These are phyloP conservation scores for Marasmius fiardii DNA, from an alignment of 1,284 basidiomycete genomes.

Conservation along the genomic window DNA sequence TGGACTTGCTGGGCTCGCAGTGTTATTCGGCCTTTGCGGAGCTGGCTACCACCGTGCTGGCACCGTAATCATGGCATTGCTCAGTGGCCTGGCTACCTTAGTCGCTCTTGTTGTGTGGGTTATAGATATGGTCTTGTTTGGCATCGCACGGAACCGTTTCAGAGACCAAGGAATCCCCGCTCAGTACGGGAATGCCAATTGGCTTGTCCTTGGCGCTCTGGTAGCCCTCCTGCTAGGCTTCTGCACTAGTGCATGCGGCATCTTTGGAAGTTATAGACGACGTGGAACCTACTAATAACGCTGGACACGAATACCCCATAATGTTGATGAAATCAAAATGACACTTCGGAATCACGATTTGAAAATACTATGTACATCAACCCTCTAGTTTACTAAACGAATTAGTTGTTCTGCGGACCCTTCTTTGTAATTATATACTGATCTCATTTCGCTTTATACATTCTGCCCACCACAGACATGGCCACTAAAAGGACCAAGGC, in stretches of 20 bases:
- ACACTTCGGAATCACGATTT: no score
- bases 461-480: constrained; percentile 14
- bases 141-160: constrained; percentile 60
- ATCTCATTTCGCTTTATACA: constrained; percentile 6
- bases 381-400: no score
- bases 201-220: constrained; percentile 3
- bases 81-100: constrained; percentile 60
- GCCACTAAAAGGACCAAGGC: constrained; percentile 39
- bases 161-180: constrained; percentile 48
- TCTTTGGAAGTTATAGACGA: constrained; percentile 2
- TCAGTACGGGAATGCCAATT: constrained; percentile 33
- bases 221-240: constrained; percentile 2
- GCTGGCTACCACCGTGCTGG: constrained; percentile 59
- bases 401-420: no score
- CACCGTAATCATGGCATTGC: constrained; percentile 73
- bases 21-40: constrained; percentile 71
- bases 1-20: constrained; percentile 66
- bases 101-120: constrained; percentile 67
- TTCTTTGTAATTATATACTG: background rate
- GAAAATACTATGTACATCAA: no score
- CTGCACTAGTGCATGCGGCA: background rate
- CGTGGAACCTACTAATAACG: background rate
- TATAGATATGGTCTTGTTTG: constrained; percentile 79
- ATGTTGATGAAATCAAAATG: no score
- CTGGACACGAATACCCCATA: no score